These are phyloP conservation scores for Chrysoporthe puriensis DNA, from an alignment of 2,329 filamentous ascomycete genomes.

Conservation along the genomic window DNA sequence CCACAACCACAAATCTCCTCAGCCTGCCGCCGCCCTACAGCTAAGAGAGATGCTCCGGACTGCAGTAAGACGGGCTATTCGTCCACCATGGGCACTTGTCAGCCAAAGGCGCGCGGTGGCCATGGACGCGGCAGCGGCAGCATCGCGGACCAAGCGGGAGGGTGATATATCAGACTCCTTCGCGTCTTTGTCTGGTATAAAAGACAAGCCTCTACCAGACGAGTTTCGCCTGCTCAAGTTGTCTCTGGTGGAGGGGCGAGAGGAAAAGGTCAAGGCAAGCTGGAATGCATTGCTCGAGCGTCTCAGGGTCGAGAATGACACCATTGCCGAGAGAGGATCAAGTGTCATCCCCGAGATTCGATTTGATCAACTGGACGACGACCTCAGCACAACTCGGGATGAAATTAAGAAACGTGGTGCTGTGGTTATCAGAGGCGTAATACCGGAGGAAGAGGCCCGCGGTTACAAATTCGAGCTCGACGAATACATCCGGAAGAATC, in stretches of 20 bases:
- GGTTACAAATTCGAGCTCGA: conserved; percentile 67
- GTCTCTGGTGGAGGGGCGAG: conserved; percentile 53
- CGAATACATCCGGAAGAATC: conserved; percentile 68
- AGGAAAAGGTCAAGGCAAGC: conserved; percentile 49
- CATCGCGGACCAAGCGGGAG: conserved; percentile 48
- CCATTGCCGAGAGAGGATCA: conserved; percentile 49
- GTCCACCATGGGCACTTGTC: background rate
- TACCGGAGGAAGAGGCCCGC: conserved; percentile 65
- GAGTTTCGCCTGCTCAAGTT: conserved; percentile 61
- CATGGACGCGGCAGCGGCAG: conserved; percentile 30
- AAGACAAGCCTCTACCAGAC: conserved; percentile 52
- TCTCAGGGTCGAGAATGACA: conserved; percentile 51
- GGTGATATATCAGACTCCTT: conserved; percentile 68
- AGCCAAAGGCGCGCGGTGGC: conserved; percentile 9
- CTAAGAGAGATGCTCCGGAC: background rate
- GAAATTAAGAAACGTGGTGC: conserved; percentile 65
- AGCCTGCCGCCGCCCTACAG: too few species aligned
- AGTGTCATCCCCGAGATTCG: conserved; percentile 57
- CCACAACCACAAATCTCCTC: background rate
- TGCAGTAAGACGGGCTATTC: conserved; percentile 1
- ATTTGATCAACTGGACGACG: conserved; percentile 48
- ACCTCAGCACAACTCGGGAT: conserved; percentile 41
- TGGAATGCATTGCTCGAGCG: conserved; percentile 53
- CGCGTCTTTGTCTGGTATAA: conserved; percentile 57
- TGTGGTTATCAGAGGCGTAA: conserved; percentile 67